These are phyloP conservation scores for Fusarium zealandicum DNA, from an alignment of 2,329 filamentous ascomycete genomes.

Conservation along the genomic window DNA sequence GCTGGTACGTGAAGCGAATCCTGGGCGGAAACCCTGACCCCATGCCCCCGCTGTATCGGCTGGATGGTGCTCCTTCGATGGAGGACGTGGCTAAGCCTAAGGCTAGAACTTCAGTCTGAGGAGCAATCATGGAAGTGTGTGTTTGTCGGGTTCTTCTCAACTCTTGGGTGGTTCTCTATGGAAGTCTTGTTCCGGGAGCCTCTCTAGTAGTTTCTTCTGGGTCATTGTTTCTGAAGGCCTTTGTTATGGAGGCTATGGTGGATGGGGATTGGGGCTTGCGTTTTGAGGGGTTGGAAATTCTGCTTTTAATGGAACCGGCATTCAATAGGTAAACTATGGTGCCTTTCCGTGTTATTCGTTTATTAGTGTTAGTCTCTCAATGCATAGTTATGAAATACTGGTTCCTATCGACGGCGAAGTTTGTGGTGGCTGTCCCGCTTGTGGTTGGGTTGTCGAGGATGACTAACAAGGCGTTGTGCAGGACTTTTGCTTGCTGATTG, in stretches of 20 bases:
- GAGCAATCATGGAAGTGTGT: slow-evolving; percentile 41
- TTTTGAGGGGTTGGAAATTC: not conserved
- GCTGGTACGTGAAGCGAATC: slow-evolving; percentile 16
- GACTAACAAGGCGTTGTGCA: not conserved
- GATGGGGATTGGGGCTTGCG: too few relatives aligned
- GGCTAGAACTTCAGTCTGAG: not conserved
- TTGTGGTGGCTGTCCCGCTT: not conserved
- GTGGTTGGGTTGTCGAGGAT: not conserved
- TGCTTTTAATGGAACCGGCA: not conserved
- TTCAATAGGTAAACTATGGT: not conserved
- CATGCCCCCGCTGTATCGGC: slow-evolving; percentile 25
- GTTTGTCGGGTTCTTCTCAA: not conserved
- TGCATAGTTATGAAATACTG: not conserved
- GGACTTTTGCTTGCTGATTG: not conserved
- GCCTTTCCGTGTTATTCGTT: not conserved
- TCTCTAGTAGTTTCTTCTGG: too few relatives aligned
- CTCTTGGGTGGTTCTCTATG: not conserved
- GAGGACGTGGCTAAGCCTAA: slow-evolving; percentile 47
- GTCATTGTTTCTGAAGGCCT: too few relatives aligned
- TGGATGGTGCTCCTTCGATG: slow-evolving; percentile 32
- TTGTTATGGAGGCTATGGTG: too few relatives aligned
- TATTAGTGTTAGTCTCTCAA: not conserved
- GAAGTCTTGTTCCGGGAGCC: too few relatives aligned
- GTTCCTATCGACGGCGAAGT: not conserved
- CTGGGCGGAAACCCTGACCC: slow-evolving; percentile 9